phyloP scores from a whole-genome alignment of 345 rosid genomes.

The Diplotaxis tenuifolia region DNA sequence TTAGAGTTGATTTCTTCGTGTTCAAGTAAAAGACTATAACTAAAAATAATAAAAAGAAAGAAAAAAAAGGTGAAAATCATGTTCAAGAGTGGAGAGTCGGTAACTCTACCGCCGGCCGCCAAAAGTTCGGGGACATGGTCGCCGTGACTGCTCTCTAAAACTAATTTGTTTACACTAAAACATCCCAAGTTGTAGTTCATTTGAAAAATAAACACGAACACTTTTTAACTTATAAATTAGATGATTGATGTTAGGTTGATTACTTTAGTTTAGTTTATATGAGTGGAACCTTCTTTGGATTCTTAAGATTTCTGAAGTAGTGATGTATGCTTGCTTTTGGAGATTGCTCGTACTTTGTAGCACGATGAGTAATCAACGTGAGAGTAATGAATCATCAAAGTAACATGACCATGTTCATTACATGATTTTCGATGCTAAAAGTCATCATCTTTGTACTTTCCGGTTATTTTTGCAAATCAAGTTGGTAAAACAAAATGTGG shows the following conservation, averaged over 20 bases:
- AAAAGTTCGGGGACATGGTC: conserved; percentile 27
- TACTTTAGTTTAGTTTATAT: conserved; percentile 28
- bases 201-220: not conserved
- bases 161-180: not conserved
- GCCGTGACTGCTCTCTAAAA: conserved; percentile 7
- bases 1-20: conserved; percentile 14
- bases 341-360: conserved; percentile 34
- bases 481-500: conserved; percentile 19
- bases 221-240: not conserved
- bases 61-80: not conserved
- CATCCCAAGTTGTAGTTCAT: not conserved
- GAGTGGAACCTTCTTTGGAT: conserved; percentile 32
- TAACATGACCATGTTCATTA: conserved; percentile 38
- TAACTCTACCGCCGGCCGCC: conserved; percentile 67
- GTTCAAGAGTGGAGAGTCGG: conserved; percentile 41
- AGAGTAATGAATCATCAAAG: conserved; percentile 33
- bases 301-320: conserved; percentile 1
- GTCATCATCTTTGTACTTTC: conserved; percentile 28
- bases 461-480: conserved; percentile 26
- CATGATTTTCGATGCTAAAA: conserved; percentile 24
- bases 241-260: conserved; percentile 9
- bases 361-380: conserved; percentile 36
- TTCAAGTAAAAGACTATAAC: not conserved
- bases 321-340: conserved; percentile 25
- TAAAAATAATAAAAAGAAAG: conserved; percentile 2